These are phyloP conservation scores for Tolypocladium sp. DNA, from an alignment of 2,329 filamentous ascomycete genomes.

Conservation along the genomic window DNA sequence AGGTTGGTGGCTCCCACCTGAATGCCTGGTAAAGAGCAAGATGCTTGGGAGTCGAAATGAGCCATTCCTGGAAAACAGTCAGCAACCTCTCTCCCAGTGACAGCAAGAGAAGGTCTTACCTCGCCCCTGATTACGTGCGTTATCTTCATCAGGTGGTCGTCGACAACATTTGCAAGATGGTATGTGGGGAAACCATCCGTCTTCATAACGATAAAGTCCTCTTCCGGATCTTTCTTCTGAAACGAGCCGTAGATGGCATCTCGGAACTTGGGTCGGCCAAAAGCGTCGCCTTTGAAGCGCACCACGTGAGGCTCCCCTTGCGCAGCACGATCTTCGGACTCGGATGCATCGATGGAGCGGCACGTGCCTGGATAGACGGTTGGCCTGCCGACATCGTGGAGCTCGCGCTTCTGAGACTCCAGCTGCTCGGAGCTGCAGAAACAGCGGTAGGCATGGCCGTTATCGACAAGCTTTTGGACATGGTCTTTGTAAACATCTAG, in stretches of 20 bases:
- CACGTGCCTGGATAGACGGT: conserved; percentile 58
- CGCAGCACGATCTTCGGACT: conserved; percentile 62
- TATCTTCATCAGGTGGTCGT: conserved; percentile 91
- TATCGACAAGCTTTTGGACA: conserved; percentile 57
- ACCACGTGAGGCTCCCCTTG: conserved; percentile 67
- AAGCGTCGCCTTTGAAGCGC: conserved; percentile 55
- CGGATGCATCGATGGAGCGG: conserved; percentile 50
- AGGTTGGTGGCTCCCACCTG: conserved; percentile 62
- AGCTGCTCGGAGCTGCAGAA: conserved; percentile 75
- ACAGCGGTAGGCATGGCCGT: conserved; percentile 78
- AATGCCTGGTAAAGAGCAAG: conserved; percentile 67
- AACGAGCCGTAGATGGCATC: conserved; percentile 75
- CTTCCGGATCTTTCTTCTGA: conserved; percentile 45
- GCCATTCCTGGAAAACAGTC: conserved; percentile 64
- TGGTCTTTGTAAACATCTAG: conserved; percentile 64
- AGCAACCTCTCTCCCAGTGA: conserved; percentile 2
- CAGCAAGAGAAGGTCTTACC: conserved; percentile 29
- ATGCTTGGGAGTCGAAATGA: conserved; percentile 78
- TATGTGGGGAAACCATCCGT: conserved; percentile 91
- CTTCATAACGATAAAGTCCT: conserved; percentile 87
- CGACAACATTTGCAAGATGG: conserved; percentile 93
- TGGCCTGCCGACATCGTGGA: conserved; percentile 40
- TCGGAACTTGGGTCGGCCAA: conserved; percentile 51
- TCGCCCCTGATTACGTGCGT: conserved; percentile 90
- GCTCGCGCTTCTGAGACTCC: conserved; percentile 53